A percentile compares a stretch with the other conserved stretches of the same genome.
Conservation (phyloP, 257 asterid genomes). For the Vinca minor region DNA sequence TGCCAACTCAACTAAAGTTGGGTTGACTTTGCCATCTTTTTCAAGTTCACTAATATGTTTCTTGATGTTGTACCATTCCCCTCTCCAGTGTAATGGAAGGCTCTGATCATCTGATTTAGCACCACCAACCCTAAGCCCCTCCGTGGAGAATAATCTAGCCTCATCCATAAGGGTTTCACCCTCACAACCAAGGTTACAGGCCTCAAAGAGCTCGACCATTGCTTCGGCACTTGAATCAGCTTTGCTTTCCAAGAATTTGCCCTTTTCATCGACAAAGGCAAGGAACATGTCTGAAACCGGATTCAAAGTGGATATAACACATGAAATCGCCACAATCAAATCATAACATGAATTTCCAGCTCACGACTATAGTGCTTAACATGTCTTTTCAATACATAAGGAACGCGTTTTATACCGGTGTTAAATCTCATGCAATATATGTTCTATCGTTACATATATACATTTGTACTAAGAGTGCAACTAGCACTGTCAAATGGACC, state of each 20-base stretch:
- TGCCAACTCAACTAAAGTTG: conserved; percentile 30
- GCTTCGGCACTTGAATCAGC: conserved; percentile 16
- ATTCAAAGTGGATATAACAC: no score
- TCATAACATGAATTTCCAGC: no score
- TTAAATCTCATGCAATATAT: no score
- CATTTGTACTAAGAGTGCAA: no score
- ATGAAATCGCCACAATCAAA: no score
- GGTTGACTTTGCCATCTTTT: background rate
- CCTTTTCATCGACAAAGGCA: conserved; percentile 18
- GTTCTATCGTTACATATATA: no score
- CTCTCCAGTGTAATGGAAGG: conserved; percentile 36
- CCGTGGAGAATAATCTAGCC: conserved; percentile 16
- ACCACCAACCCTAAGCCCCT: conserved; percentile 1
- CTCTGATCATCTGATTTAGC: background rate
- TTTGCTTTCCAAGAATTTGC: conserved; percentile 10
- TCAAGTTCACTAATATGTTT: conserved; percentile 20
- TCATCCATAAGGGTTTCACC: conserved; percentile 25
- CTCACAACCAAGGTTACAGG: conserved; percentile 36
- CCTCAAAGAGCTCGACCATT: conserved; percentile 37
- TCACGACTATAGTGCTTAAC: no score
- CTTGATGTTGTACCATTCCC: conserved; percentile 43
- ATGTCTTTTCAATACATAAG: no score
- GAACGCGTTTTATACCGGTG: no score
- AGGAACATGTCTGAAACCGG: conserved; percentile 32
- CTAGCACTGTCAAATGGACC: no score